These are phyloP conservation scores for Penicillium italicum DNA, from an alignment of 2,329 filamentous ascomycete species.

Conservation along the genomic window DNA sequence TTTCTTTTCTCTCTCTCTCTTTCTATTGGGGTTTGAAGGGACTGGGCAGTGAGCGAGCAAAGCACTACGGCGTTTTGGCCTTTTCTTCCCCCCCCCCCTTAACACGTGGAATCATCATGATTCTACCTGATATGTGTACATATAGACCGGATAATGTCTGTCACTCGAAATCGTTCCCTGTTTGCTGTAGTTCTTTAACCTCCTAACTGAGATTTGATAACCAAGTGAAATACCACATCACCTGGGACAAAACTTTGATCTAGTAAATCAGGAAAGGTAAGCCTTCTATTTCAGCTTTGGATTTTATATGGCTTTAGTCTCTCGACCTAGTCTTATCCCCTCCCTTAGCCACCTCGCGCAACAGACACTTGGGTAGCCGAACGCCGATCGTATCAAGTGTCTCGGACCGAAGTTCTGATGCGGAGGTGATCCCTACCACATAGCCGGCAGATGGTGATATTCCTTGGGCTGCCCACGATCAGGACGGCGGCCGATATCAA, in stretches of 20 bases:
- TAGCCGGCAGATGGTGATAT: too few relatives aligned
- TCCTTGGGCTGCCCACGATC: too few relatives aligned
- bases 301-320: background rate
- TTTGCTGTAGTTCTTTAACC: background rate
- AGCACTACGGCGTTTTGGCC: slow-evolving; percentile 22
- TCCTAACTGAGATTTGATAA: background rate
- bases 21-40: slow-evolving; percentile 12
- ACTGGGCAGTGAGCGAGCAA: slow-evolving; percentile 22
- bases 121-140: slow-evolving; percentile 17
- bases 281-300: background rate
- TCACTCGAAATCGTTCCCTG: background rate
- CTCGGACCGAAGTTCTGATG: too few relatives aligned
- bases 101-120: slow-evolving; percentile 7
- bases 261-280: background rate
- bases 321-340: too few relatives aligned
- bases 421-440: too few relatives aligned
- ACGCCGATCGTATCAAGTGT: too few relatives aligned
- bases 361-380: too few relatives aligned
- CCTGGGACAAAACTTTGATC: background rate
- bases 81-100: slow-evolving; percentile 13
- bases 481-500: too few relatives aligned
- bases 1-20: background rate
- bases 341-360: too few relatives aligned
- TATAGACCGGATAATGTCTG: slow-evolving; percentile 8
- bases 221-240: background rate